These are phyloP conservation scores for Phytophthora sansomeana DNA, from an alignment of 352 stramenopile genomes.

Conservation along the genomic window DNA sequence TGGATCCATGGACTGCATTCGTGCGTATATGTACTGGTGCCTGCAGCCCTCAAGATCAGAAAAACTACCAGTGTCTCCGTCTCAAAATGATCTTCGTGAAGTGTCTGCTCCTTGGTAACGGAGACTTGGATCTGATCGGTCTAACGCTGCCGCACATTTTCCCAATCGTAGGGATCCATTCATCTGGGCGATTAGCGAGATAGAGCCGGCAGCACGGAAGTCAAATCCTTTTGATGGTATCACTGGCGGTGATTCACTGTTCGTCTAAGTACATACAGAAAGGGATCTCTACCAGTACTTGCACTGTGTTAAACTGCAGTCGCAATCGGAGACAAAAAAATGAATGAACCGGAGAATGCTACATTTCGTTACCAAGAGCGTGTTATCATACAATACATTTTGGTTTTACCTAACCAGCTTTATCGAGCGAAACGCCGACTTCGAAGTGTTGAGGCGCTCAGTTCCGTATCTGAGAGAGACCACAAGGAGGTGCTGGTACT, in stretches of 20 bases:
- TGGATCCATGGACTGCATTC: neutral
- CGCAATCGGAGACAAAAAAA: no score
- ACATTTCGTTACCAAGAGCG: no score
- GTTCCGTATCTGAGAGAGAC: no score
- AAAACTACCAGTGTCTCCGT: slow-evolving; percentile 10
- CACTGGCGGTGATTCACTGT: neutral
- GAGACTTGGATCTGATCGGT: slow-evolving; percentile 19
- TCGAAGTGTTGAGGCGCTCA: no score
- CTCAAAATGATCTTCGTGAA: neutral
- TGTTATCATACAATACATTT: no score
- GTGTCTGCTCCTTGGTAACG: slow-evolving; percentile 15
- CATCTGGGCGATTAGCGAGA: slow-evolving; percentile 10
- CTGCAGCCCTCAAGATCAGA: slow-evolving; percentile 8
- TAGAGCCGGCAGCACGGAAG: slow-evolving; percentile 7
- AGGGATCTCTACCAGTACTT: no score
- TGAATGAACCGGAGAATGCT: no score
- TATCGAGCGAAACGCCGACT: no score
- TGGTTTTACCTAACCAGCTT: neutral
- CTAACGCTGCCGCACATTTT: neutral
- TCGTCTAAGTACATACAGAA: no score
- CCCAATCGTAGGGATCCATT: neutral
- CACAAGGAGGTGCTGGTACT: no score
- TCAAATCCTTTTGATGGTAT: slow-evolving; percentile 16
- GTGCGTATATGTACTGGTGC: neutral
- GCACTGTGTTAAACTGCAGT: no score